Evolutionary conservation across 139 green algal genomes (phyloP).

Genomic region (Micractinium sp.): DNA sequence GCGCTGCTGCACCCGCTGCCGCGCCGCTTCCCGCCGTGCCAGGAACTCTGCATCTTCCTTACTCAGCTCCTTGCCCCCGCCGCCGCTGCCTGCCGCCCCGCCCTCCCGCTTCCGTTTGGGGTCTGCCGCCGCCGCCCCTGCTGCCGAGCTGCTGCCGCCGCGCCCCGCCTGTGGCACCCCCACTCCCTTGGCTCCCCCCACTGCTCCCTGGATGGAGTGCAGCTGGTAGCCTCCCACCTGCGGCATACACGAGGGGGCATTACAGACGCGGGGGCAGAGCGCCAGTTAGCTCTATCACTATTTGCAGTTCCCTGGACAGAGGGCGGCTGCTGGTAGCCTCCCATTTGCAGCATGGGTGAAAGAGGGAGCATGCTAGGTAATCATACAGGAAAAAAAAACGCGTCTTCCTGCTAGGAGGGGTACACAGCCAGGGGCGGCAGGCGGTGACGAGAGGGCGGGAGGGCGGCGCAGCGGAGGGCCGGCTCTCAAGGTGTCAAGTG

Average conservation of each 20-base stretch:
- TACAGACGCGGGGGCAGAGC: background rate
- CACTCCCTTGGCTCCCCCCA: constrained; percentile 56
- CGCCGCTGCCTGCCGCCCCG: constrained; percentile 34
- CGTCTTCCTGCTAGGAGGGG: too few species aligned
- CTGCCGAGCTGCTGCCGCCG: constrained; percentile 13
- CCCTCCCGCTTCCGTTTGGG: constrained; percentile 29
- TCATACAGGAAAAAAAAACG: too few species aligned
- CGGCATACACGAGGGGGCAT: background rate
- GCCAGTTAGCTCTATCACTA: background rate
- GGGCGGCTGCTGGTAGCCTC: too few species aligned
- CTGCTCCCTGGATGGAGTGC: constrained; percentile 37
- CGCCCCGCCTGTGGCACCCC: constrained; percentile 3
- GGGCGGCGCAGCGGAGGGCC: too few species aligned
- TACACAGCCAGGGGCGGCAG: too few species aligned
- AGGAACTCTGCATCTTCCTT: constrained; percentile 75
- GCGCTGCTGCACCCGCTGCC: constrained; percentile 71
- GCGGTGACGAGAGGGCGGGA: too few species aligned
- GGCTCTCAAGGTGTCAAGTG: too few species aligned
- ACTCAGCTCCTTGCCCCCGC: constrained; percentile 44
- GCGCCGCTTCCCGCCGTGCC: constrained; percentile 75
- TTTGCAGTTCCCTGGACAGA: too few species aligned
- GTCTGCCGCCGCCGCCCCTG: background rate
- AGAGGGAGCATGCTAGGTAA: too few species aligned
- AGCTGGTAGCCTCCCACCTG: constrained; percentile 66
- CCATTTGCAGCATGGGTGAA: too few species aligned